These are phyloP conservation scores for Coffea humblotiana DNA, from an alignment of 305 asterid genomes.

Conservation along the genomic window DNA sequence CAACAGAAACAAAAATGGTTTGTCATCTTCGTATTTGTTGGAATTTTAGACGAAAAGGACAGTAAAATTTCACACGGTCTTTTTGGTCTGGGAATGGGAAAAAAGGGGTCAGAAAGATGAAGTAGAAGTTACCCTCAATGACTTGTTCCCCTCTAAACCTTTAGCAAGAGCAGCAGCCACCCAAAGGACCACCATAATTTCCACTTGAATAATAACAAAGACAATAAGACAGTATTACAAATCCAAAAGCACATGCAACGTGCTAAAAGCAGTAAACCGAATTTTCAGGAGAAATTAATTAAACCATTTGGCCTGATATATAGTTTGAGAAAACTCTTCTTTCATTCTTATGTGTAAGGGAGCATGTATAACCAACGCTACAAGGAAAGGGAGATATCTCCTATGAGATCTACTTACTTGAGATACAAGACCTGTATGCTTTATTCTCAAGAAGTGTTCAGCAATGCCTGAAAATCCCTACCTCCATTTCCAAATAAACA, in stretches of 20 bases:
- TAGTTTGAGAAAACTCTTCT: background rate
- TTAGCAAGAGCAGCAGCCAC: constrained; percentile 93
- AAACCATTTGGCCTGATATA: constrained; percentile 4
- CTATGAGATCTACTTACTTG: constrained; percentile 54
- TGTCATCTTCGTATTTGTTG: background rate
- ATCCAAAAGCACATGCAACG: constrained; percentile 13
- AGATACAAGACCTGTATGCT: constrained; percentile 65
- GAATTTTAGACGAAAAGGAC: background rate
- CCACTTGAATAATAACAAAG: constrained; percentile 49
- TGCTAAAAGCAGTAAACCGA: constrained; percentile 6
- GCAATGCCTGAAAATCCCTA: constrained; percentile 99
- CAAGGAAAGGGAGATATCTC: background rate
- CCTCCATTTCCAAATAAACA: constrained; percentile 69
- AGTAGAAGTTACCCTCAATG: constrained; percentile 66
- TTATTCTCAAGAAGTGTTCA: constrained; percentile 83
- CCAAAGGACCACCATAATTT: constrained; percentile 95
- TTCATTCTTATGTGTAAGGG: constrained; percentile 12
- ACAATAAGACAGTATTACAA: constrained; percentile 15
- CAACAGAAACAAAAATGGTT: background rate
- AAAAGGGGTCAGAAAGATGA: constrained; percentile 9
- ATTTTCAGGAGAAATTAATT: background rate
- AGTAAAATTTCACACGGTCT: background rate
- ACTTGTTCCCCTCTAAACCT: constrained; percentile 87
- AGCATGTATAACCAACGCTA: constrained; percentile 4
- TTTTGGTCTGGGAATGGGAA: background rate